These are phyloP conservation scores for Penicillium sp. DNA, from an alignment of 2,329 filamentous ascomycete species.

Conservation along the genomic window DNA sequence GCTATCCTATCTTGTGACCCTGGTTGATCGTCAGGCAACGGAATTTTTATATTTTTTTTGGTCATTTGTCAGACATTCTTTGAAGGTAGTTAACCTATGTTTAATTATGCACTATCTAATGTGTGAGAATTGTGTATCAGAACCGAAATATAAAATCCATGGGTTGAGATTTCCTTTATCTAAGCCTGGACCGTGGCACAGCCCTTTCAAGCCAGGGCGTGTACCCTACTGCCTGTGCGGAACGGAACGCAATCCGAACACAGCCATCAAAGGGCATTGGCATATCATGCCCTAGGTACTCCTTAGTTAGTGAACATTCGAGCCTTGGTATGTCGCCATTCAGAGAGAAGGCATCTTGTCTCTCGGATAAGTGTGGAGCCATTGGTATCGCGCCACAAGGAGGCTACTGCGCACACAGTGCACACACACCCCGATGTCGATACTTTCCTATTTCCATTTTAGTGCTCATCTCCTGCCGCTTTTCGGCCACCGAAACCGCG, in stretches of 20 bases:
- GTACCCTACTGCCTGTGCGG: slow-evolving; percentile 15
- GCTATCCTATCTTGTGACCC: not conserved
- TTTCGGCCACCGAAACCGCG: not conserved
- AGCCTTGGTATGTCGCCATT: not conserved
- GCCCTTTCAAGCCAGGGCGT: not conserved
- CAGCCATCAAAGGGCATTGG: not conserved
- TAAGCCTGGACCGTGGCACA: slow-evolving; percentile 10
- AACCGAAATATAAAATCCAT: no score
- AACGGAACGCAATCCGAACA: slow-evolving; percentile 8
- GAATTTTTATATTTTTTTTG: not conserved
- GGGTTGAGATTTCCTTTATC: not conserved
- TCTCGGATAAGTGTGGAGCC: not conserved
- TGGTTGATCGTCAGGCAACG: slow-evolving; percentile 3
- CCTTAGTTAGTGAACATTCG: no score
- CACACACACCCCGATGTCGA: not conserved
- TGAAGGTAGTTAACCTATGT: no score
- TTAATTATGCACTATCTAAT: no score
- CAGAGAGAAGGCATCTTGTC: not conserved
- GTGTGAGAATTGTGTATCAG: no score
- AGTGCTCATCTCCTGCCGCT: not conserved
- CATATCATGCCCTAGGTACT: not conserved
- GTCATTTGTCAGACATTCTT: not conserved
- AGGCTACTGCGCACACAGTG: not conserved
- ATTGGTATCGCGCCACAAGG: not conserved
- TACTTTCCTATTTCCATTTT: not conserved